A percentile compares a stretch with the other conserved stretches of the same genome.
Conservation (phyloP, 352 stramenopile species). For the Pythium guiyangense region DNA sequence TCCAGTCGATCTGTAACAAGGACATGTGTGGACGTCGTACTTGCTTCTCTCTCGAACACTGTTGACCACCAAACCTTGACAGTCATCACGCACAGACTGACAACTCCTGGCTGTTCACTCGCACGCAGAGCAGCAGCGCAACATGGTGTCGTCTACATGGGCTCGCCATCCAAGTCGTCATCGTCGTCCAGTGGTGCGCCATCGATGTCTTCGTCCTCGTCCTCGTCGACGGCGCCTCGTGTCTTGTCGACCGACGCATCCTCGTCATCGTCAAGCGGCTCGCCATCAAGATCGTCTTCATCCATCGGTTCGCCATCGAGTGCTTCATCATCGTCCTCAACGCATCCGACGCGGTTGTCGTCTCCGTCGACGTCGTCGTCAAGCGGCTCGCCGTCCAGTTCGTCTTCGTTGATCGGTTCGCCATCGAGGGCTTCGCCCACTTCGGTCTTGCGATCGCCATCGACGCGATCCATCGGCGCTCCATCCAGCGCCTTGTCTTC, state of each 20-base stretch:
- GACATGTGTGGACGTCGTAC: no score
- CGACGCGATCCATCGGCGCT: no score
- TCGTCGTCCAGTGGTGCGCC: slow-evolving; percentile 22
- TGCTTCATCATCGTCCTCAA: slow-evolving; percentile 12
- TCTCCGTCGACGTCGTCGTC: slow-evolving; percentile 16
- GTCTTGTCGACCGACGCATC: background rate
- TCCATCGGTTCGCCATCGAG: slow-evolving; percentile 44
- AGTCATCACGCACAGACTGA: background rate
- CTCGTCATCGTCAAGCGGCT: no score
- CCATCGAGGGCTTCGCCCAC: no score
- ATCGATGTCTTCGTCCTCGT: slow-evolving; percentile 24
- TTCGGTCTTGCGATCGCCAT: no score
- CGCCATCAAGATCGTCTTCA: slow-evolving; percentile 24
- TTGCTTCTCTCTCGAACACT: no score
- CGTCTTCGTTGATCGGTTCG: slow-evolving; percentile 20
- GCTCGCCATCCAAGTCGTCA: slow-evolving; percentile 31
- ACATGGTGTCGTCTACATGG: slow-evolving; percentile 2
- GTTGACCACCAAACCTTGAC: no score
- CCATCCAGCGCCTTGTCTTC: slow-evolving; percentile 34
- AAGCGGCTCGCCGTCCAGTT: slow-evolving; percentile 24
- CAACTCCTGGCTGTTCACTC: background rate
- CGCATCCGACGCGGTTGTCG: background rate
- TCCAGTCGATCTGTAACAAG: no score
- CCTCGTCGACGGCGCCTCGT: no score
- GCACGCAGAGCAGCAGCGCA: background rate